A percentile compares a stretch with the other conserved stretches of the same genome.
Evolutionary conservation across 441 rosid genomes (phyloP).

Genomic region (Arabidopsis lyrata): DNA sequence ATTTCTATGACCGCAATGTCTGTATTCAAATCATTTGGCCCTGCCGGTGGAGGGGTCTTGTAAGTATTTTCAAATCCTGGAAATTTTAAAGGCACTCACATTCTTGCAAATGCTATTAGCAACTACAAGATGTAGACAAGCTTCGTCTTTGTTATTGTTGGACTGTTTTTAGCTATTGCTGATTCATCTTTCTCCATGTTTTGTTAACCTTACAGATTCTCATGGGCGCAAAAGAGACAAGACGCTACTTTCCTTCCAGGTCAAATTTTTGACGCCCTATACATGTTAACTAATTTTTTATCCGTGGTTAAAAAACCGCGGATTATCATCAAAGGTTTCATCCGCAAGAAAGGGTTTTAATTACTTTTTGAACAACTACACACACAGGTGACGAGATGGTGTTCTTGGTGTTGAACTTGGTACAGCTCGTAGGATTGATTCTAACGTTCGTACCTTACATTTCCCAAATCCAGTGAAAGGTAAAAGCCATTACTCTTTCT

Average conservation of each 20-base stretch:
- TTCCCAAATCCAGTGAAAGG: constrained; percentile 22
- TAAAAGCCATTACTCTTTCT: background rate
- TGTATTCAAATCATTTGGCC: constrained; percentile 71
- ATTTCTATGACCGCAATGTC: constrained; percentile 77
- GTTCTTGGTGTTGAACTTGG: constrained; percentile 59
- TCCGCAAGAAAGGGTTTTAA: too few relatives aligned
- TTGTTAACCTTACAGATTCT: constrained; percentile 53
- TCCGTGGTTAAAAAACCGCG: background rate
- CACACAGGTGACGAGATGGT: constrained; percentile 62
- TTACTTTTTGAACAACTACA: background rate
- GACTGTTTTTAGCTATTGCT: background rate
- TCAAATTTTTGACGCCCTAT: background rate
- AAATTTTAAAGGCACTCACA: background rate
- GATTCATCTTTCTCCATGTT: background rate
- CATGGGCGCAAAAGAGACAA: constrained; percentile 77
- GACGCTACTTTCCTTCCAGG: constrained; percentile 69
- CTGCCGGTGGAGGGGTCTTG: constrained; percentile 73
- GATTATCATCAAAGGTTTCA: background rate
- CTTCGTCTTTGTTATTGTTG: constrained; percentile 2
- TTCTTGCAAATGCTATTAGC: background rate
- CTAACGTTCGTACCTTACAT: constrained; percentile 61
- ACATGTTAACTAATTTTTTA: background rate
- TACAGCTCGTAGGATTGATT: constrained; percentile 52
- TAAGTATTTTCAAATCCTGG: constrained; percentile 42
- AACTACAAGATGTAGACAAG: background rate